Conservation (phyloP, 2,329 filamentous ascomycete species). For the Plenodomus biglobosus region DNA sequence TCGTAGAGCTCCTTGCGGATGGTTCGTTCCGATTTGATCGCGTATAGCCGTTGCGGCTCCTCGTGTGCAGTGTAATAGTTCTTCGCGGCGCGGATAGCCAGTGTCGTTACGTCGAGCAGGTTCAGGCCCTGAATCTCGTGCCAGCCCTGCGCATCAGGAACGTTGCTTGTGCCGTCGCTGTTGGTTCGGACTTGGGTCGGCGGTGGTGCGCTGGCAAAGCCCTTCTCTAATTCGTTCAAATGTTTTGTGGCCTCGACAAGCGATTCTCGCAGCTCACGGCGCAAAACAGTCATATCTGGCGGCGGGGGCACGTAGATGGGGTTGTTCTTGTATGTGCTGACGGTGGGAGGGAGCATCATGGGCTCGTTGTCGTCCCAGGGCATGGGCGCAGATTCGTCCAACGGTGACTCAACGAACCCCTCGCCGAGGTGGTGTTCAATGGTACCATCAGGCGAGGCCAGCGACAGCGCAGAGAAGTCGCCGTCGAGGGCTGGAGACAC, state of each 20-base stretch:
- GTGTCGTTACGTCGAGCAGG: conserved; percentile 85
- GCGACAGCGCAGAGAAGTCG: conserved; percentile 31
- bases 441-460: conserved; percentile 21
- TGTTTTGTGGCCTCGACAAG: conserved; percentile 70
- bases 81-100: conserved; percentile 94
- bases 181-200: not conserved
- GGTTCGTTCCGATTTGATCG: conserved; percentile 83
- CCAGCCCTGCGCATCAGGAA: conserved; percentile 63
- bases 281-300: conserved; percentile 78
- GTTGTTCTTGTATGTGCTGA: conserved; percentile 90
- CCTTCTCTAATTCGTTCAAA: conserved; percentile 60
- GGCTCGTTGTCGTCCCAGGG: conserved; percentile 64
- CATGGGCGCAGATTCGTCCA: conserved; percentile 53
- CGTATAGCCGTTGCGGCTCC: conserved; percentile 77
- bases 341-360: conserved; percentile 91
- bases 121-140: conserved; percentile 89
- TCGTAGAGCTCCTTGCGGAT: conserved; percentile 81
- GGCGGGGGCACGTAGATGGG: conserved; percentile 80
- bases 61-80: conserved; percentile 96
- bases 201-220: conserved; percentile 18
- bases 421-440: conserved; percentile 38
- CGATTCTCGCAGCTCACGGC: conserved; percentile 66
- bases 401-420: conserved; percentile 55
- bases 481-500: conserved; percentile 30
- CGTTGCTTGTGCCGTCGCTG: conserved; percentile 11